A percentile compares a stretch with the other conserved stretches of the same genome.
These are phyloP conservation scores for Myxozyma mucilagina DNA, from an alignment of 805 yeast genomes.

Conservation along the genomic window DNA sequence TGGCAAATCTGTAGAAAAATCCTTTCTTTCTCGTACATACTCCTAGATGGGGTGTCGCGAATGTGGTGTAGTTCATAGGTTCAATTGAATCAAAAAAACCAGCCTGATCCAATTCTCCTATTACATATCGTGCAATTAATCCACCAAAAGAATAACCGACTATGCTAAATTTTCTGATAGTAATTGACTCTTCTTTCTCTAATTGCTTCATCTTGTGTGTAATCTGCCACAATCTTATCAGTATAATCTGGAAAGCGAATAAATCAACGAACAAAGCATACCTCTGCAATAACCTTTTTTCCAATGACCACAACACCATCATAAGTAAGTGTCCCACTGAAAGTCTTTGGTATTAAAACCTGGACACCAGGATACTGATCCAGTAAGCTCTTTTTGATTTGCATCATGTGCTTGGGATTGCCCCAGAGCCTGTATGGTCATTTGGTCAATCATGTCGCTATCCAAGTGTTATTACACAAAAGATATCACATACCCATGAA, in stretches of 20 bases:
- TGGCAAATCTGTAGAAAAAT: slow-evolving; percentile 43
- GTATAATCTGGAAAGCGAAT: neutral
- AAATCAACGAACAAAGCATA: slow-evolving; percentile 39
- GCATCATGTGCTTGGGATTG: slow-evolving; percentile 56
- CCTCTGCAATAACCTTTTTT: slow-evolving; percentile 66
- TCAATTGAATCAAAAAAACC: slow-evolving; percentile 56
- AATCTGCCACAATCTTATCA: slow-evolving; percentile 34
- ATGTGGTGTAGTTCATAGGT: slow-evolving; percentile 63
- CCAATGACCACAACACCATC: slow-evolving; percentile 82
- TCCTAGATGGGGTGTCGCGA: slow-evolving; percentile 81
- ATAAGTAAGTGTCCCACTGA: slow-evolving; percentile 47
- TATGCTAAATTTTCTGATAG: slow-evolving; percentile 63
- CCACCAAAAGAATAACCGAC: slow-evolving; percentile 95
- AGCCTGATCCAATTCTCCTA: slow-evolving; percentile 61
- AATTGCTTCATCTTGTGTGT: slow-evolving; percentile 45
- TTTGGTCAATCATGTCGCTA: neutral
- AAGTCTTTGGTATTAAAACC: slow-evolving; percentile 34
- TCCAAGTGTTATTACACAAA: neutral
- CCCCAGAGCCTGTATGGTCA: slow-evolving; percentile 55
- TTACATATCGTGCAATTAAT: slow-evolving; percentile 68
- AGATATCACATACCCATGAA: slow-evolving; percentile 61
- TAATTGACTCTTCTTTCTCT: slow-evolving; percentile 47
- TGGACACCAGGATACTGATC: slow-evolving; percentile 43
- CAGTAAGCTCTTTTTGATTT: slow-evolving; percentile 48
- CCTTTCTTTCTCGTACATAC: slow-evolving; percentile 49